Evolutionary conservation across 169 alveolate species (phyloP).

Genomic region (Plasmodium coatneyi): DNA sequence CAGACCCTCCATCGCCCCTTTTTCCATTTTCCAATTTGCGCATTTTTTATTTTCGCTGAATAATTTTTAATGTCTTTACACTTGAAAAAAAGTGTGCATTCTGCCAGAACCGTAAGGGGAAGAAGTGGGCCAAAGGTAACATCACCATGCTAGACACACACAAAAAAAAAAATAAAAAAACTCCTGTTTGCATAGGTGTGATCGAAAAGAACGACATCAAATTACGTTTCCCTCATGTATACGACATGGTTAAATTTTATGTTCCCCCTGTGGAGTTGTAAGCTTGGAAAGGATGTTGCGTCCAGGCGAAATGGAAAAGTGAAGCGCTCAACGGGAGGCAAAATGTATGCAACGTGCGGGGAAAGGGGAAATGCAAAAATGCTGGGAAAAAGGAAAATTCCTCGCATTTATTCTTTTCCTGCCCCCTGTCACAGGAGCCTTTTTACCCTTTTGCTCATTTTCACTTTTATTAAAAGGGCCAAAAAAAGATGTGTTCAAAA

Average conservation of each 20-base stretch:
- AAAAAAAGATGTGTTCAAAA: background rate
- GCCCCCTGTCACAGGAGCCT: background rate
- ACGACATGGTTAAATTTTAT: background rate
- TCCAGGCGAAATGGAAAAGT: background rate
- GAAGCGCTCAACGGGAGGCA: background rate
- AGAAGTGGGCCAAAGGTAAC: background rate
- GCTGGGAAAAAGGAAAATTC: background rate
- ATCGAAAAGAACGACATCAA: background rate
- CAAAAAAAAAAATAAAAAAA: background rate
- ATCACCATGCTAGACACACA: background rate
- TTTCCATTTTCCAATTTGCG: background rate
- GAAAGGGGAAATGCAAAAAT: background rate
- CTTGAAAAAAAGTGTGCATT: background rate
- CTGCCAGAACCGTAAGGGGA: background rate
- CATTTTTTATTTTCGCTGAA: background rate
- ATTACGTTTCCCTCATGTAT: background rate
- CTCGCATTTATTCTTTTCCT: background rate
- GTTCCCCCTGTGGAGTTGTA: background rate
- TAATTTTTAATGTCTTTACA: slow-evolving; percentile 31
- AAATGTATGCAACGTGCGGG: background rate
- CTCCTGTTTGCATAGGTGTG: background rate
- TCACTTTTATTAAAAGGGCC: background rate
- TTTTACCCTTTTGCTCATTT: background rate
- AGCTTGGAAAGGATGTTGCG: background rate
- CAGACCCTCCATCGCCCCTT: background rate